Percentiles rank a stretch among this genome's conserved stretches.
Evolutionary conservation across 768 basidiomycete genomes (phyloP).

Genomic region (Amanita rubescens): DNA sequence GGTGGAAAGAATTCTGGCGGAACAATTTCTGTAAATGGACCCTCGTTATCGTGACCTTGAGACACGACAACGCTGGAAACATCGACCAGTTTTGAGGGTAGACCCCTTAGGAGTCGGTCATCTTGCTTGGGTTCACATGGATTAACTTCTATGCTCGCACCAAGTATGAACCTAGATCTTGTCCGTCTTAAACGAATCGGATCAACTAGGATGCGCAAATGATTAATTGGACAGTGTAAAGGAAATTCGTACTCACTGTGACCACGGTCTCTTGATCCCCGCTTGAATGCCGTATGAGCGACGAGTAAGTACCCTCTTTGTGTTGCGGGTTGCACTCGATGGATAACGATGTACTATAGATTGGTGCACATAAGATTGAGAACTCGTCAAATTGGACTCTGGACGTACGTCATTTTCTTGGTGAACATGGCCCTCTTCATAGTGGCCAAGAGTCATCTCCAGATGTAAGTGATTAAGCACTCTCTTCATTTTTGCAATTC

Average conservation of each 20-base stretch:
- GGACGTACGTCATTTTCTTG: slow-evolving; percentile 87
- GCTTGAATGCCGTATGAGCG: slow-evolving; percentile 88
- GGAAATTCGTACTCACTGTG: slow-evolving; percentile 44
- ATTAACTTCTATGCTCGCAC: slow-evolving; percentile 62
- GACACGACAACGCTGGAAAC: slow-evolving; percentile 51
- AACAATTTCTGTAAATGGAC: slow-evolving; percentile 67
- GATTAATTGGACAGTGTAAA: neutral
- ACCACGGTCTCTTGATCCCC: slow-evolving; percentile 75
- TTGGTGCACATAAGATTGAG: neutral
- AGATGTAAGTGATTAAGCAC: slow-evolving; percentile 81
- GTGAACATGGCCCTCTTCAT: slow-evolving; percentile 90
- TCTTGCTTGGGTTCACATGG: slow-evolving; percentile 51
- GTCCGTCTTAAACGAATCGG: slow-evolving; percentile 81
- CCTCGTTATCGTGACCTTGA: slow-evolving; percentile 57
- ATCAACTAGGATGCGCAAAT: slow-evolving; percentile 44
- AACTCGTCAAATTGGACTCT: neutral
- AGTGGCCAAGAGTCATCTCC: slow-evolving; percentile 87
- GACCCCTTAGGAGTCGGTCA: slow-evolving; percentile 52
- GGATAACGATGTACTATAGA: slow-evolving; percentile 85
- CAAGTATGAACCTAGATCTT: slow-evolving; percentile 72
- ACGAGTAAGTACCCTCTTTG: slow-evolving; percentile 91
- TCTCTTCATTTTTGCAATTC: slow-evolving; percentile 54
- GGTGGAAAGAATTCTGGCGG: slow-evolving; percentile 93
- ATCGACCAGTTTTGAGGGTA: slow-evolving; percentile 62
- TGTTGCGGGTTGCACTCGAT: slow-evolving; percentile 84